Percentiles rank a stretch among this genome's conserved stretches.
phyloP scores from a whole-genome alignment of 2,329 filamentous ascomycete species.

The Botrytis deweyae region DNA sequence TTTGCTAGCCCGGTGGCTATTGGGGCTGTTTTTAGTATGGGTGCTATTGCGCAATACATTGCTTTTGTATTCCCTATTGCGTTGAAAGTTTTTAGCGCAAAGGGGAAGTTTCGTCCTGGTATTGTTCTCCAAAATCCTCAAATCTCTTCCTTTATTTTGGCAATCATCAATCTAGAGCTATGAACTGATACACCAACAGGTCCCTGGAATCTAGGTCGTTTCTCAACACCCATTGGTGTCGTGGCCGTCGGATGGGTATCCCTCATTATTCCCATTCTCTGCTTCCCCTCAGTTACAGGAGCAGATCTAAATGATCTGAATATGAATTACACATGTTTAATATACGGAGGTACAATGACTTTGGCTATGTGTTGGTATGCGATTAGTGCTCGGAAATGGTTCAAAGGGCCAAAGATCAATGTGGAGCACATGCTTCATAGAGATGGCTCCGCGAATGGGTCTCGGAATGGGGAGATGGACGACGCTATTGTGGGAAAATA shows the following conservation, averaged over 20 bases:
- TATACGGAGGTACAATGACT: constrained; percentile 65
- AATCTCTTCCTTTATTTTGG: too few relatives aligned
- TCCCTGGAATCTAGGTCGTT: constrained; percentile 66
- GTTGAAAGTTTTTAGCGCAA: constrained; percentile 59
- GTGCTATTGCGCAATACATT: constrained; percentile 66
- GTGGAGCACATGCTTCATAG: constrained; percentile 44
- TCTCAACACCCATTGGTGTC: constrained; percentile 56
- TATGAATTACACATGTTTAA: constrained; percentile 70
- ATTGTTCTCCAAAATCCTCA: background rate
- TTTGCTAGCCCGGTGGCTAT: constrained; percentile 63
- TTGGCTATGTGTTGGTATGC: constrained; percentile 61
- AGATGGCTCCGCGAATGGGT: background rate
- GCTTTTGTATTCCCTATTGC: constrained; percentile 59
- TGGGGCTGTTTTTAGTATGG: constrained; percentile 68
- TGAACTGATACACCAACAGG: constrained; percentile 14
- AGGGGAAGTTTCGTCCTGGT: constrained; percentile 61
- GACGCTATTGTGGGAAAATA: too few relatives aligned
- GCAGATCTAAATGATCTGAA: constrained; percentile 47
- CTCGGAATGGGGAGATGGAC: background rate
- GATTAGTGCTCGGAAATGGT: constrained; percentile 64
- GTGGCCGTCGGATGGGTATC: constrained; percentile 58
- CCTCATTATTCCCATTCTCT: constrained; percentile 68
- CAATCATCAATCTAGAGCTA: background rate
- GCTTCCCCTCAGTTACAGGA: constrained; percentile 59
- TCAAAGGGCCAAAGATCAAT: constrained; percentile 69